phyloP scores from a whole-genome alignment of 257 asterid genomes.

The Haberlea rhodopensis region DNA sequence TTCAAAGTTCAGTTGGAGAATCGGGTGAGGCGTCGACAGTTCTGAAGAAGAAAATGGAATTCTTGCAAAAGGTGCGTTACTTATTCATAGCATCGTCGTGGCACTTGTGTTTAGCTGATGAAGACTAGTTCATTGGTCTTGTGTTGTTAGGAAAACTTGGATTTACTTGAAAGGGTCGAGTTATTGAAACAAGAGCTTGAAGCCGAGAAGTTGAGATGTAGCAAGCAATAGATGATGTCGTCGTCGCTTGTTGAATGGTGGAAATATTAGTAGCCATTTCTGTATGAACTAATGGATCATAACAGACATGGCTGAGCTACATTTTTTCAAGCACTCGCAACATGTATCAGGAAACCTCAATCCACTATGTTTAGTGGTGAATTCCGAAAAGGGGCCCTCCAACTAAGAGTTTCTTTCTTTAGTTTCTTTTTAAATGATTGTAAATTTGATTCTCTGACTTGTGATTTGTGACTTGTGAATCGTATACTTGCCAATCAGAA shows the following conservation, averaged over 20 bases:
- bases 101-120: not conserved
- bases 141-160: slow-evolving; percentile 73
- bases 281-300: not conserved
- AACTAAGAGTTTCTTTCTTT: not conserved
- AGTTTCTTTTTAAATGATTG: too few species aligned
- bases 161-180: slow-evolving; percentile 71
- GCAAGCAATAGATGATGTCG: slow-evolving; percentile 34
- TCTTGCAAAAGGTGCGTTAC: slow-evolving; percentile 67
- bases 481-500: not conserved
- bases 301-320: not conserved
- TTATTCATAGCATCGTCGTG: not conserved
- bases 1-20: slow-evolving; percentile 40
- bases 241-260: not conserved
- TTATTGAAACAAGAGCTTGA: slow-evolving; percentile 84
- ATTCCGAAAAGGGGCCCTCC: not conserved
- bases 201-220: slow-evolving; percentile 67
- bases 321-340: not conserved
- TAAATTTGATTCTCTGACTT: not conserved
- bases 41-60: slow-evolving; percentile 45
- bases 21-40: slow-evolving; percentile 26
- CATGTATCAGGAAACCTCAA: not conserved
- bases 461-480: not conserved
- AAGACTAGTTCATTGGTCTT: slow-evolving; percentile 11
- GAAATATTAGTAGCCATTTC: not conserved
- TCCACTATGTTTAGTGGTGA: not conserved